A percentile compares a stretch with the other conserved stretches of the same genome.
These are phyloP conservation scores for Coemansia sp. DNA, from an alignment of 192 early-diverging fungal genomes.

Conservation along the genomic window DNA sequence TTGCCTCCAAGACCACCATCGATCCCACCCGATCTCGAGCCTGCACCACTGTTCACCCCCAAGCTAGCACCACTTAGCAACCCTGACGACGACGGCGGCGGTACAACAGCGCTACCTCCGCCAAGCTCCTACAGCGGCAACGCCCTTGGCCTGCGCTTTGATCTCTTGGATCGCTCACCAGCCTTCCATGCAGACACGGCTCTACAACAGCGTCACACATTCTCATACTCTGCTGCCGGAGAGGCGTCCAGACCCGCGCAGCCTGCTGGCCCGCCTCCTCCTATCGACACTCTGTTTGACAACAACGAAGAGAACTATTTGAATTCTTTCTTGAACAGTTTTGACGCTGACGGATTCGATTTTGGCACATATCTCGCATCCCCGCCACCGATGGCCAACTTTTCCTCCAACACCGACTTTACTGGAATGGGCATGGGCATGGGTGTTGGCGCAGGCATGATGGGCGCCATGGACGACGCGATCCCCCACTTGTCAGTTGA, in stretches of 20 bases:
- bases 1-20: slow-evolving; percentile 49
- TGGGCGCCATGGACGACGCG: slow-evolving; percentile 53
- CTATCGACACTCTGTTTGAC: slow-evolving; percentile 40
- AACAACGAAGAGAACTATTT: slow-evolving; percentile 51
- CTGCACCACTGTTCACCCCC: slow-evolving; percentile 42
- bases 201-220: slow-evolving; percentile 20
- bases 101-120: background rate
- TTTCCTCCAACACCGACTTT: slow-evolving; percentile 41
- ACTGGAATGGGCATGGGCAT: slow-evolving; percentile 49
- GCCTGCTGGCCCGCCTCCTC: slow-evolving; percentile 2
- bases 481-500: slow-evolving; percentile 54
- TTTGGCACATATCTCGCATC: slow-evolving; percentile 36
- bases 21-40: slow-evolving; percentile 48
- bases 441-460: slow-evolving; percentile 53
- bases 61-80: slow-evolving; percentile 1
- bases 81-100: background rate
- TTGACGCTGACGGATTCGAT: slow-evolving; percentile 47
- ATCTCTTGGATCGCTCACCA: background rate
- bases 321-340: slow-evolving; percentile 54
- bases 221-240: background rate
- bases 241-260: background rate
- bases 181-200: background rate
- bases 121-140: slow-evolving; percentile 1
- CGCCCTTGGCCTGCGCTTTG: slow-evolving; percentile 19
- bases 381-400: slow-evolving; percentile 41